Evolutionary conservation across 2,329 filamentous ascomycete genomes (phyloP).

Genomic region (Apiospora phragmitis): DNA sequence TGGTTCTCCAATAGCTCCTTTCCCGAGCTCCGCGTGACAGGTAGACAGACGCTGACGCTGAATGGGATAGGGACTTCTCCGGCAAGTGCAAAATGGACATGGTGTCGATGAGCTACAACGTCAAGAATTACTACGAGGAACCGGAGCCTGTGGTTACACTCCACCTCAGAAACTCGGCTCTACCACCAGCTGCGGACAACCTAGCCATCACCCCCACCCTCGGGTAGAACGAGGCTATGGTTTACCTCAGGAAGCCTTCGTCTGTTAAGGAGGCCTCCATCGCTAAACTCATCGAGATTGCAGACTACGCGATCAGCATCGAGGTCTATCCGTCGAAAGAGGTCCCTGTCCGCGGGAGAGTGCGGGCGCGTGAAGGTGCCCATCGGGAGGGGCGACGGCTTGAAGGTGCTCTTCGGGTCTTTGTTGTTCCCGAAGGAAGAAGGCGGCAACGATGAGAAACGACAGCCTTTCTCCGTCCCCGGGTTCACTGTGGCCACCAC

Average conservation of each 20-base stretch:
- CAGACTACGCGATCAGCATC: neutral
- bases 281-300: neutral
- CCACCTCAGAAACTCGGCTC: conserved; percentile 17
- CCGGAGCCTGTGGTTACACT: conserved; percentile 18
- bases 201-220: neutral
- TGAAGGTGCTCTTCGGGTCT: neutral
- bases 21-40: too few relatives aligned
- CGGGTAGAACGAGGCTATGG: neutral
- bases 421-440: neutral
- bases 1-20: neutral
- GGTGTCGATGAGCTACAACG: conserved; percentile 22
- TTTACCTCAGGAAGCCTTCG: neutral
- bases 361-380: too few relatives aligned
- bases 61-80: conserved; percentile 18
- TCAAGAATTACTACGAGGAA: conserved; percentile 20
- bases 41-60: too few relatives aligned
- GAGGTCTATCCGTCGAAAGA: neutral
- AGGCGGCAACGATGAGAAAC: neutral
- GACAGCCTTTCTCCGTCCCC: too few relatives aligned
- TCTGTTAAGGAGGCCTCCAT: neutral
- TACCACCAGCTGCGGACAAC: neutral
- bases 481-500: too few relatives aligned
- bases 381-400: neutral
- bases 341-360: neutral
- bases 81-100: conserved; percentile 19